Conservation (phyloP, 257 asterid species). For the Penstemon newberryi region DNA sequence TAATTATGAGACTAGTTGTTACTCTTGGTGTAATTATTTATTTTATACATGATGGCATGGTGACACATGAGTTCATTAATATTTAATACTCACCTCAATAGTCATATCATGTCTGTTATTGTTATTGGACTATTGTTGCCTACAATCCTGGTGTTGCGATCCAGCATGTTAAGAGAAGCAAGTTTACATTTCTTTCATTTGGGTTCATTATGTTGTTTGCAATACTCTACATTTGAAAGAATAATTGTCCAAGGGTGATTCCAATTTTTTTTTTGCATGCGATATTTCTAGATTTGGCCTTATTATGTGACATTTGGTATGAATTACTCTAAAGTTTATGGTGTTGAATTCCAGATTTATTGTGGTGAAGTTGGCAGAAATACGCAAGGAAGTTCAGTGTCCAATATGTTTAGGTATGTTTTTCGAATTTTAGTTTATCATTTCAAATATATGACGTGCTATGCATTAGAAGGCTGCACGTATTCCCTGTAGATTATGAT, state of each 20-base stretch:
- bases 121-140: conserved; percentile 1
- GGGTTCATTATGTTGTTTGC: not conserved
- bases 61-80: no score
- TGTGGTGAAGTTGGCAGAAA: conserved; percentile 73
- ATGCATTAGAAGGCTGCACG: conserved; percentile 8
- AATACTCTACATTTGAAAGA: conserved; percentile 6
- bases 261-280: conserved; percentile 1
- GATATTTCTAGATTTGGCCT: conserved; percentile 12
- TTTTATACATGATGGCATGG: no score
- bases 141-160: not conserved
- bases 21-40: no score
- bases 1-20: no score
- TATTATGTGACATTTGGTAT: conserved; percentile 13
- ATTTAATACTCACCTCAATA: not conserved
- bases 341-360: conserved; percentile 55
- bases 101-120: conserved; percentile 6
- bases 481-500: not conserved
- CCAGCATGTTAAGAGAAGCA: not conserved
- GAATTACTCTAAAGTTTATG: conserved; percentile 24
- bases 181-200: not conserved
- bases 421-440: conserved; percentile 23
- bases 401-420: conserved; percentile 90
- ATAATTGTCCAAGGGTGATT: conserved; percentile 2
- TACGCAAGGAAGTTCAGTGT: conserved; percentile 98
- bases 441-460: conserved; percentile 6